phyloP scores from a whole-genome alignment of 1,284 basidiomycete species.

The Mycena sp. region DNA sequence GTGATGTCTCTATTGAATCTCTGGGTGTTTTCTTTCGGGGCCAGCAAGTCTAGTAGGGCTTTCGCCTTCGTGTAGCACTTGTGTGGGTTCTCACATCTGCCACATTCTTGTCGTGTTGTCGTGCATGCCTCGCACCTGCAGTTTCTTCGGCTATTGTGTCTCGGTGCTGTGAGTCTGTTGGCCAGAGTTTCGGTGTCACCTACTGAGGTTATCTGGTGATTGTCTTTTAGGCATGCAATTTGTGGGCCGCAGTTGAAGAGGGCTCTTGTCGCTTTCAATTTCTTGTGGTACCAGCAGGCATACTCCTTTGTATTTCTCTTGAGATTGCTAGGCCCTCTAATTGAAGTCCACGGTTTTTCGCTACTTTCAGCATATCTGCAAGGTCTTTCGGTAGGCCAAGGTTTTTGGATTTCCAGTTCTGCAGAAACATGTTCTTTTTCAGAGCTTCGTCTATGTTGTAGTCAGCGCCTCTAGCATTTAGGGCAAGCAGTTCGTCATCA shows the following conservation, averaged over 20 bases:
- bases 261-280: neutral
- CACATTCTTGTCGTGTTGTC: too few species aligned
- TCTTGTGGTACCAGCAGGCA: slow-evolving; percentile 7
- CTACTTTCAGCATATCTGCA: neutral
- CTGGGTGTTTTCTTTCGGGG: too few species aligned
- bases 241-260: neutral
- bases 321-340: slow-evolving; percentile 1
- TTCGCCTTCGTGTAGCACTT: neutral
- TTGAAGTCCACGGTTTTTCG: neutral
- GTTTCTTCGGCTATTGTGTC: neutral
- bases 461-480: too few species aligned
- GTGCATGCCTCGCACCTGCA: too few species aligned
- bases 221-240: neutral
- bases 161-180: neutral
- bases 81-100: too few species aligned
- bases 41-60: neutral
- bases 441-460: too few species aligned
- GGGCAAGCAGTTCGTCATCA: too few species aligned
- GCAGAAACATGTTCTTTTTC: too few species aligned
- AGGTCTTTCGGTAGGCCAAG: slow-evolving; percentile 14
- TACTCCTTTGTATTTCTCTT: neutral
- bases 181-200: neutral
- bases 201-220: neutral
- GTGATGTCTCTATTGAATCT: too few species aligned
- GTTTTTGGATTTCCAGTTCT: slow-evolving; percentile 16